Percentiles rank a stretch among this genome's conserved stretches.
Conservation (phyloP, 495 filamentous ascomycete genomes). For the Neurospora sp. region DNA sequence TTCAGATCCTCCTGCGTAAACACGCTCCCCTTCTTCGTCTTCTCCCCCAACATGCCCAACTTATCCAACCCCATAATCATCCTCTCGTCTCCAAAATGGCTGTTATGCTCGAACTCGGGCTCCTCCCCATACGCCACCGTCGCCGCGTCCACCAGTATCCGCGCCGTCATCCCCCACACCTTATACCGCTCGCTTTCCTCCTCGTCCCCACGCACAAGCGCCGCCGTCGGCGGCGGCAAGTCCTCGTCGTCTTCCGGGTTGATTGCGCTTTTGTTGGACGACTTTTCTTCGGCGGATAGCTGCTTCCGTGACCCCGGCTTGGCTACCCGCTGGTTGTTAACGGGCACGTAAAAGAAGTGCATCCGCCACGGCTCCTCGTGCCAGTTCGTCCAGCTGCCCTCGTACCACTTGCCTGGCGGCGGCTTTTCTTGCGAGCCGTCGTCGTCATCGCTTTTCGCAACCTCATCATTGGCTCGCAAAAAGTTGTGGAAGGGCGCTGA, state of each 20-base stretch:
- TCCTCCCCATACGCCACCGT: constrained; percentile 69
- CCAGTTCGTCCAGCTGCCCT: constrained; percentile 56
- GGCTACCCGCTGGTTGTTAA: constrained; percentile 49
- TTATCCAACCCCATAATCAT: constrained; percentile 54
- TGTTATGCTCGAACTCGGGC: constrained; percentile 76
- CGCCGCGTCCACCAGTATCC: constrained; percentile 79
- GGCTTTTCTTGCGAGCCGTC: constrained; percentile 18
- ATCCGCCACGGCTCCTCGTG: constrained; percentile 57
- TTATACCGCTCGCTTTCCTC: constrained; percentile 50
- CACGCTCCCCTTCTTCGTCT: constrained; percentile 41
- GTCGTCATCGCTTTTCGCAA: constrained; percentile 1
- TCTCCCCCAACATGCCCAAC: constrained; percentile 51
- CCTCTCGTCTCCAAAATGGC: constrained; percentile 69
- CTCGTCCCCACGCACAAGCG: constrained; percentile 22
- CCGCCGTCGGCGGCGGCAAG: constrained; percentile 7
- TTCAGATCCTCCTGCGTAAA: constrained; percentile 50
- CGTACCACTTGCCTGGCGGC: constrained; percentile 56
- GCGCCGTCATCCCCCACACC: constrained; percentile 87
- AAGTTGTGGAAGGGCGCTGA: constrained; percentile 74
- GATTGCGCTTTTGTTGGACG: not conserved
- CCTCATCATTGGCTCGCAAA: constrained; percentile 41
- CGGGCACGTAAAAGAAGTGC: constrained; percentile 84
- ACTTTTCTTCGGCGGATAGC: not conserved
- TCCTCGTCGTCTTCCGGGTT: constrained; percentile 3
- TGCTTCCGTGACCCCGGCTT: constrained; percentile 32